Evolutionary conservation across 495 filamentous ascomycete species (phyloP).

Genomic region (Penicillium parvum): DNA sequence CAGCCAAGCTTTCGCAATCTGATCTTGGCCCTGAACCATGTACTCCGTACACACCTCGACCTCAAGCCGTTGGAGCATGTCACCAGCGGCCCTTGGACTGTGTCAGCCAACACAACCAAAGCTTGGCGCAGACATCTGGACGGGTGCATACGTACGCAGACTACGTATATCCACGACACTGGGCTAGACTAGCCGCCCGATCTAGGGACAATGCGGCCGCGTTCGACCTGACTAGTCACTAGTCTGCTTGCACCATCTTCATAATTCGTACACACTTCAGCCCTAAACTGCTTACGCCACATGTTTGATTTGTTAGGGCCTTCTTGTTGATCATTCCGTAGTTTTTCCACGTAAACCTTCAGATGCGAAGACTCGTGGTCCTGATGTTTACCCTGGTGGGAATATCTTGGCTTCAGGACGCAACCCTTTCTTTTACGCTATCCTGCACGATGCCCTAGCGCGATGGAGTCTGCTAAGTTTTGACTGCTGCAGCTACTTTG

Average conservation of each 20-base stretch:
- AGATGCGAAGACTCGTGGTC: constrained; percentile 26
- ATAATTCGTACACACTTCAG: constrained; percentile 22
- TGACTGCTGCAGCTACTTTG: not conserved
- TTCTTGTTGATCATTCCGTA: not conserved
- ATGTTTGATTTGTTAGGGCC: constrained; percentile 20
- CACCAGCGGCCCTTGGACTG: too few relatives aligned
- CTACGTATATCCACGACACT: constrained; percentile 22
- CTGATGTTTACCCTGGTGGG: constrained; percentile 5
- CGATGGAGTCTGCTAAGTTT: constrained; percentile 10
- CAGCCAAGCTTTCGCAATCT: constrained; percentile 20
- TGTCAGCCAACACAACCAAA: too few relatives aligned
- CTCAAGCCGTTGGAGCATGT: too few relatives aligned
- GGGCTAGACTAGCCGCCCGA: constrained; percentile 12
- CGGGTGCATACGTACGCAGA: constrained; percentile 26
- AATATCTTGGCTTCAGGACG: constrained; percentile 6
- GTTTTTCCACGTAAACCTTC: not conserved
- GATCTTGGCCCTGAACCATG: constrained; percentile 18
- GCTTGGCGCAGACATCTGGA: constrained; percentile 6
- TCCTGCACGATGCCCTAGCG: constrained; percentile 14
- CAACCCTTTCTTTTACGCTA: not conserved
- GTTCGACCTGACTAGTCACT: constrained; percentile 8
- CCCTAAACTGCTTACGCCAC: constrained; percentile 19
- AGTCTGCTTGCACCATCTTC: constrained; percentile 3
- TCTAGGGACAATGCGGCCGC: constrained; percentile 12
- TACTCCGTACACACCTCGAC: too few relatives aligned